phyloP scores from a whole-genome alignment of 441 rosid genomes.

The Omphalea diandra region DNA sequence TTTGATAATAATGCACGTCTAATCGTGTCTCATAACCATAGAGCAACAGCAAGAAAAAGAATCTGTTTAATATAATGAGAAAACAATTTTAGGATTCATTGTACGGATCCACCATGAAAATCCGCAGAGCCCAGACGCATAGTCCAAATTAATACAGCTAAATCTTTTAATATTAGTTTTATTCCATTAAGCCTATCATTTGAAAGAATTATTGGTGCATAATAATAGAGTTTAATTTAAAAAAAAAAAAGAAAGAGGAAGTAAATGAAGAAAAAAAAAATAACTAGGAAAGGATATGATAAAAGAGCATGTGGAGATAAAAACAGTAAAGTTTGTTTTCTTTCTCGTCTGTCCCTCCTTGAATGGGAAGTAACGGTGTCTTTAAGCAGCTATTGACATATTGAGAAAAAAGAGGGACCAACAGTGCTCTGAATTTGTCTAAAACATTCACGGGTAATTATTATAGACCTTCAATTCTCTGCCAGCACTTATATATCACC shows the following conservation, averaged over 20 bases:
- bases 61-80: neutral
- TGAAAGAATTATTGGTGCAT: constrained; percentile 5
- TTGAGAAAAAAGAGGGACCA: constrained; percentile 37
- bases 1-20: neutral
- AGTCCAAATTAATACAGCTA: constrained; percentile 20
- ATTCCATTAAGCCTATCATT: constrained; percentile 7
- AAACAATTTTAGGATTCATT: no score
- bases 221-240: neutral
- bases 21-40: neutral
- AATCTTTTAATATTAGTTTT: constrained; percentile 8
- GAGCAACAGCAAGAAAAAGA: neutral
- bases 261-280: no score
- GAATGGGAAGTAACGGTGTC: constrained; percentile 39
- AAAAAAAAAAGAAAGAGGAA: neutral
- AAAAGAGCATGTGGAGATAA: constrained; percentile 25
- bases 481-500: constrained; percentile 13
- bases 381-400: constrained; percentile 11
- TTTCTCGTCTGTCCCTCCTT: constrained; percentile 18
- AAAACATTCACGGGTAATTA: constrained; percentile 40
- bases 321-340: constrained; percentile 21
- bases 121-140: neutral
- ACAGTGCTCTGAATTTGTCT: constrained; percentile 27
- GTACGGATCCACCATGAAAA: neutral
- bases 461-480: constrained; percentile 18
- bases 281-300: constrained; percentile 8